phyloP scores from a whole-genome alignment of 441 rosid genomes.

The Eruca vesicaria region DNA sequence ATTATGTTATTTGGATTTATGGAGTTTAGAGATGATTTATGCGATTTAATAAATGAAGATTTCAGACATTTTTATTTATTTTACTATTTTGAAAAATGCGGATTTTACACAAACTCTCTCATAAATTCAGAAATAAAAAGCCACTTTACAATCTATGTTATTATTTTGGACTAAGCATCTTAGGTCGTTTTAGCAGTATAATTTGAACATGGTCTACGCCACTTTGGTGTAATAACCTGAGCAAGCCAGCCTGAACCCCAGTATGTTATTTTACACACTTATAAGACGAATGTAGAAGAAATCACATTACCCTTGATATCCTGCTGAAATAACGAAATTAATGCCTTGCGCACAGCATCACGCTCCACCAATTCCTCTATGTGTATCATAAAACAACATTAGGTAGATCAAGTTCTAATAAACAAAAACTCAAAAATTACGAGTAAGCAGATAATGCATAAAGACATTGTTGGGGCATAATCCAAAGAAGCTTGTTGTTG shows the following conservation, averaged over 20 bases:
- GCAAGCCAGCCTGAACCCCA: background rate
- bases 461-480: no score
- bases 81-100: no score
- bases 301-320: conserved; percentile 71
- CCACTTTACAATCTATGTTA: background rate
- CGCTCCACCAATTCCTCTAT: conserved; percentile 77
- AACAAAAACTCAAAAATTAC: no score
- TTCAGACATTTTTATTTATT: no score
- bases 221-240: no score
- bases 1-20: no score
- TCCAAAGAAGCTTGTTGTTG: no score
- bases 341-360: conserved; percentile 90
- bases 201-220: background rate
- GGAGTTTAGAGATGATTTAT: no score
- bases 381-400: conserved; percentile 8
- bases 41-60: no score
- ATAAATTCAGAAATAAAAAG: no score
- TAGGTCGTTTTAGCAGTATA: background rate
- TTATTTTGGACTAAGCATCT: background rate
- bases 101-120: no score
- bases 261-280: background rate
- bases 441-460: no score
- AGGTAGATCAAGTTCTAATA: conserved; percentile 46
- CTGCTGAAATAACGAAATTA: conserved; percentile 79
- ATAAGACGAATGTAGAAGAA: background rate